phyloP scores from a whole-genome alignment of 2,329 filamentous ascomycete species.

The Scedosporium aurantiacum region DNA sequence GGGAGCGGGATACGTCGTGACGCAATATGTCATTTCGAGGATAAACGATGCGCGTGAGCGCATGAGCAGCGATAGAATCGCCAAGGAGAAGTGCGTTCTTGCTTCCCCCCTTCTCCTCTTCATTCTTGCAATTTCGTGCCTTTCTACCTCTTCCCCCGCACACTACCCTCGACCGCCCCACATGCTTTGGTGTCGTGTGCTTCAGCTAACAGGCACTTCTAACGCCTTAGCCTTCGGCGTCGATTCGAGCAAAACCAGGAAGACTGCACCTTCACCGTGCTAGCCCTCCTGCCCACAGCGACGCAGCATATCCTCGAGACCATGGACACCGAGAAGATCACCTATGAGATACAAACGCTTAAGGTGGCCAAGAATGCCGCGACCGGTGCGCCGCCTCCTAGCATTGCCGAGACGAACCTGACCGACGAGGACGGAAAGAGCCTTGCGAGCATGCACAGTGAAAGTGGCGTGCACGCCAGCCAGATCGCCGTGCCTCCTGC shows the following conservation, averaged over 20 bases:
- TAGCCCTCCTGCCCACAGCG: conserved; percentile 87
- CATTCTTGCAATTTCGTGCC: neutral
- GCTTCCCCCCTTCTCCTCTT: neutral
- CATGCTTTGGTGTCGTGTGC: conserved; percentile 1
- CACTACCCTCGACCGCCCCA: conserved; percentile 4
- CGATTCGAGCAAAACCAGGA: conserved; percentile 99
- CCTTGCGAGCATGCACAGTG: conserved; percentile 63
- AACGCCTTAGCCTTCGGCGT: conserved; percentile 64
- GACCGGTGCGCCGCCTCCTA: conserved; percentile 45
- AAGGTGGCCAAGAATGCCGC: conserved; percentile 47
- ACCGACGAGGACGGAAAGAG: conserved; percentile 78
- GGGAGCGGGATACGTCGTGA: conserved; percentile 81
- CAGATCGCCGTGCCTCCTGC: conserved; percentile 49
- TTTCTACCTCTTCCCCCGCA: neutral
- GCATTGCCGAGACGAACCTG: conserved; percentile 58
- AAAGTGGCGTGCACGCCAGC: conserved; percentile 74
- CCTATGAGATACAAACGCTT: conserved; percentile 88
- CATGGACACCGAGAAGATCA: conserved; percentile 84
- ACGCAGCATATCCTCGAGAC: conserved; percentile 80
- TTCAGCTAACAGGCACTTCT: neutral
- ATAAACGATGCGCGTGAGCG: conserved; percentile 88
- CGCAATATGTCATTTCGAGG: conserved; percentile 86
- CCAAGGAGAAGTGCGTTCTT: conserved; percentile 73
- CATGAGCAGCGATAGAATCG: conserved; percentile 91
- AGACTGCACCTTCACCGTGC: conserved; percentile 94